Base-by-base conservation (phyloP, 345 rosid genomes). In the Orychophragmus violaceus region DNA sequence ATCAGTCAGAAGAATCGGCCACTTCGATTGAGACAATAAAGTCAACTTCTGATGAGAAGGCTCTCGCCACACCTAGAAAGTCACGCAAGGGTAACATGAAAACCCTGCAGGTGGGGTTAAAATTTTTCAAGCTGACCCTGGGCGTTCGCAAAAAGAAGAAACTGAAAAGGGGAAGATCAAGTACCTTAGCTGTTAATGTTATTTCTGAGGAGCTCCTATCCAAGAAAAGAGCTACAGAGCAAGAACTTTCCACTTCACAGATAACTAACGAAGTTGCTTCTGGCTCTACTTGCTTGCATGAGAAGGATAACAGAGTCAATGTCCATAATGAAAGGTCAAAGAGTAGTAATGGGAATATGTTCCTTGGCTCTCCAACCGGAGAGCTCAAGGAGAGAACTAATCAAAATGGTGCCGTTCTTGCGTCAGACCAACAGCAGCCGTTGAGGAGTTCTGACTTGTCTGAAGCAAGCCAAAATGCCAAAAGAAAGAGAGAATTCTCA, bases 201-300 rank as follows among this genome's bases (percentile, higher is more conserved):
- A 69, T 76, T 21, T 25, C 69, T 9, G 67, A 78, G 67, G 84
- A 77, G 63, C 74, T 65, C n/a, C 32, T 70, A 54, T 58, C 76
- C 60, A 79, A 64, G 33, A 45, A 49, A 45, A 66, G 59, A 27
- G 28, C 75, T 16, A 65, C 76, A 45, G 80, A 72, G 66, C 66
- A 71, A 28, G 85, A 72, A 64, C 89, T 85, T 59, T 82, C 87
- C 33, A 82, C 88, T 28, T 81, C 90, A 64, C 78, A 71, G 68
- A 66, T 46, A 19, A 67, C 66, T n/a, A 42, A 21, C 9, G 59
- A 63, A 51, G 19, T 18, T 53, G 41, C 75, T 48, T 36, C 35
- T 9, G 56, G 64, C 54, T 62, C 79, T 5, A 10, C 51, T 71
- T 52, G 45, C 62, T 55, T 68, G 18, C 59, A 16, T 28, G 78